Evolutionary conservation across 192 early-diverging fungal genomes (phyloP).

Genomic region (Dispira simplex): DNA sequence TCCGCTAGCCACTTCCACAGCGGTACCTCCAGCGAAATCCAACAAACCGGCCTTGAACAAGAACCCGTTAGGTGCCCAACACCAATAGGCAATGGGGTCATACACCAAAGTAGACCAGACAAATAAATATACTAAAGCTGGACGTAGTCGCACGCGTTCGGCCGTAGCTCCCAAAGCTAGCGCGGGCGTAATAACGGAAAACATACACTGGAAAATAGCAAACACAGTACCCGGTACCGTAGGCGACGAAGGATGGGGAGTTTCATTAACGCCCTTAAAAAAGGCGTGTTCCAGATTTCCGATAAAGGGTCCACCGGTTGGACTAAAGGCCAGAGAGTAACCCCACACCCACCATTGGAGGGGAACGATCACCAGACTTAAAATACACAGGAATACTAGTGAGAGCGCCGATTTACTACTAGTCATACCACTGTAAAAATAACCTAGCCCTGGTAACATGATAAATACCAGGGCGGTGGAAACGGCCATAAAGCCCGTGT

Average conservation of each 20-base stretch:
- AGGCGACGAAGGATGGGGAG: slow-evolving; percentile 32
- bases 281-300: slow-evolving; percentile 70
- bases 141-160: slow-evolving; percentile 74
- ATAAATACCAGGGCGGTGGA: slow-evolving; percentile 74
- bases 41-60: slow-evolving; percentile 60
- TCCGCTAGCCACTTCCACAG: slow-evolving; percentile 86
- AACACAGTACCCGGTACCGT: slow-evolving; percentile 64
- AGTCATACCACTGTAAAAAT: slow-evolving; percentile 93
- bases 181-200: slow-evolving; percentile 81
- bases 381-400: slow-evolving; percentile 68
- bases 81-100: slow-evolving; percentile 90
- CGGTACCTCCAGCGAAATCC: slow-evolving; percentile 95
- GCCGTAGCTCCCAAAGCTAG: slow-evolving; percentile 82
- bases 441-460: slow-evolving; percentile 90
- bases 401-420: slow-evolving; percentile 85
- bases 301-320: slow-evolving; percentile 52
- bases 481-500: slow-evolving; percentile 53
- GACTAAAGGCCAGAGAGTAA: slow-evolving; percentile 74
- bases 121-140: slow-evolving; percentile 80
- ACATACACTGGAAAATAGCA: slow-evolving; percentile 81
- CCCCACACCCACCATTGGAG: slow-evolving; percentile 89
- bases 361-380: slow-evolving; percentile 71
- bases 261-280: slow-evolving; percentile 39
- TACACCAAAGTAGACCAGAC: slow-evolving; percentile 90
- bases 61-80: slow-evolving; percentile 83